Evolutionary conservation across 1,139 yeast species (phyloP), one percentile per base, ranked within the genome.

Genomic region (Kodamaea sp.): DNA sequence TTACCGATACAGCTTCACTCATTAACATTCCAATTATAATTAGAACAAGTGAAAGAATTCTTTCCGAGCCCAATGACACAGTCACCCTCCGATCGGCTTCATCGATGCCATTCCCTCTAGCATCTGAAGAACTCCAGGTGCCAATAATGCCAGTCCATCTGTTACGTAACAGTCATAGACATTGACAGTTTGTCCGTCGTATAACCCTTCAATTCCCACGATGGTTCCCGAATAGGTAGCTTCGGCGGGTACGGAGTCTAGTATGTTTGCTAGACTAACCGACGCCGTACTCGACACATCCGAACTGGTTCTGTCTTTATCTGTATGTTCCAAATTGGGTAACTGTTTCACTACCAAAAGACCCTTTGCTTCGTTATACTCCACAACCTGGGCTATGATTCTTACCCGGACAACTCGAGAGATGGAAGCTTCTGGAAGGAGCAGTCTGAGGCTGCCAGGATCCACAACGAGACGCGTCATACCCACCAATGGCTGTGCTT

Each of bases 321-420:
- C n/a, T n/a, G n/a, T n/a, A n/a, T n/a, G n/a, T n/a, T n/a, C n/a
- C 9, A 35, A 22, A 15, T 21, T 27, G 20, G 16, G 12, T 5
- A 31, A 28, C 8, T 16, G 25, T 12, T 13, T 9, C 4, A 35
- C 18, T 10, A 18, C 20, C 24, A 37, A 26, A 5, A 25, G 19
- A 3, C 28, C 21, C 13, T 24, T 11, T n/a, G 2, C 9, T 12
- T 26, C 28, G 20, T 3, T 25, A 37, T 53, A 61, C 9, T 40
- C 39, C 5, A 50, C 35, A 5, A 62, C 61, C 41, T 66, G 73
- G 4, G 50, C 67, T 7, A 67, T 34, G 13, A 65, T 28, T 13
- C 73, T 48, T 4, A 66, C 46, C 27, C 61, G 43, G 9, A 44
- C 46, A 1, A 51, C 48, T 5, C 32, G 31, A 2, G 56, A 39